Base-by-base conservation (phyloP, 495 filamentous ascomycete species). In the Trichocladium uniseriatum region DNA sequence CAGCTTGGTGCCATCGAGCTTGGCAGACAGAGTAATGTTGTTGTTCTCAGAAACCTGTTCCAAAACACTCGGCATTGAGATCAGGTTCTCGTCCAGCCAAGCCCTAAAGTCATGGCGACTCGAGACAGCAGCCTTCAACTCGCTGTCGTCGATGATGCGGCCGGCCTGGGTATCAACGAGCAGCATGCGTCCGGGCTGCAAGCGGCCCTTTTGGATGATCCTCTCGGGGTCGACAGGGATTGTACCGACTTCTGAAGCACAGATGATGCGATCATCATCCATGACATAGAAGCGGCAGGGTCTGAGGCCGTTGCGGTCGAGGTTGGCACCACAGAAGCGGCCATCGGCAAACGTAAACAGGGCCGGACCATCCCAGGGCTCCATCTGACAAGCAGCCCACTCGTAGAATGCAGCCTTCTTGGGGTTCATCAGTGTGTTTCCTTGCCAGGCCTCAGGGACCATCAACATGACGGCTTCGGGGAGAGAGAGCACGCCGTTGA, bases 361-460 rank as follows among this genome's bases (percentile, higher is more conserved):
- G 51, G 92, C 92, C 14, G 92, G 92, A 8, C 92, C 92, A 68
- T 99, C 92, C 92, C 92, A 99, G 22, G 92, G 91, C 72, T 99
- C 92, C 92, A 99, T 99, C 75, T 95, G 84, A 69, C 92, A 99
- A 38, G 89, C 91, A 52, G 92, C 92, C 92, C 92, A 99, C 67
- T 99, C 92, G 69, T 99, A 99, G 71, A 96, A 99, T 34, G 92
- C 91, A 24, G 91, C 87, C 72, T 97, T 99, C 65, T 85, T 84
- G 19, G 92, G 89, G 58, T 96, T 89, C 84, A 97, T 94, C 42
- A 79, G 73, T 16, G 79, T 67, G 66, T 97, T 96, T 53, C 89
- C 94, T 73, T 99, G 89, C 92, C 92, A 99, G 36, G 92, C 91
- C 65, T 99, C 92, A 4, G 92, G 92, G 45, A 99, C 88, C 89